A percentile compares a stretch with the other conserved stretches of the same genome.
phyloP scores from a whole-genome alignment of 2,329 filamentous ascomycete genomes.

The Diaporthe sp. region DNA sequence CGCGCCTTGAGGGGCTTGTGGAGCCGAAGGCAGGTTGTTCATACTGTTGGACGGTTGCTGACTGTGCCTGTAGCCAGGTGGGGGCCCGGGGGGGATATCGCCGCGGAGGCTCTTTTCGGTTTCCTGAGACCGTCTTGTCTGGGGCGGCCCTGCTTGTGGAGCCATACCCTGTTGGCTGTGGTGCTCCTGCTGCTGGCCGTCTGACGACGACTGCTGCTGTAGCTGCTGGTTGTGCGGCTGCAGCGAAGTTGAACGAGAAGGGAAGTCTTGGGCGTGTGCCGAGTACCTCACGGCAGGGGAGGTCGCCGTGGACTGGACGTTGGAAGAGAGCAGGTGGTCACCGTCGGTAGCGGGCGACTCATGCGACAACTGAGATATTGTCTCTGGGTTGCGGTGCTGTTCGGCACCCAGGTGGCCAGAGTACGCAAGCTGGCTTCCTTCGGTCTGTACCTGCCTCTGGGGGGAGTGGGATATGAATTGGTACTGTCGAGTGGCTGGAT shows the following conservation, averaged over 20 bases:
- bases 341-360: slow-evolving; percentile 69
- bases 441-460: slow-evolving; percentile 50
- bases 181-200: slow-evolving; percentile 36
- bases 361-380: slow-evolving; percentile 73
- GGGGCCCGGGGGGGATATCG: slow-evolving; percentile 61
- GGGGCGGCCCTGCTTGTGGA: slow-evolving; percentile 59
- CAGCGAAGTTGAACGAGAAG: slow-evolving; percentile 48
- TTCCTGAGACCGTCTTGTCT: slow-evolving; percentile 64
- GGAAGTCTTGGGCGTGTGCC: slow-evolving; percentile 54
- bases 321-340: slow-evolving; percentile 57
- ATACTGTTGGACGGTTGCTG: slow-evolving; percentile 59
- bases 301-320: slow-evolving; percentile 55
- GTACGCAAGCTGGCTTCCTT: slow-evolving; percentile 52
- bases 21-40: slow-evolving; percentile 59
- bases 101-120: slow-evolving; percentile 62
- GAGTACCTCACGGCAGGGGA: slow-evolving; percentile 59
- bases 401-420: slow-evolving; percentile 54
- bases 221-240: slow-evolving; percentile 48
- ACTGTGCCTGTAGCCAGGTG: slow-evolving; percentile 67
- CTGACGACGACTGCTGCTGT: slow-evolving; percentile 50
- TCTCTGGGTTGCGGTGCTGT: slow-evolving; percentile 68
- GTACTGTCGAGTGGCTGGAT: slow-evolving; percentile 50
- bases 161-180: slow-evolving; percentile 57
- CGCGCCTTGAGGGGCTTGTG: slow-evolving; percentile 50
- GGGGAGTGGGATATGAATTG: slow-evolving; percentile 46